These are phyloP conservation scores for Nicotiana noctiflora DNA, from an alignment of 257 asterid species.

Conservation along the genomic window DNA sequence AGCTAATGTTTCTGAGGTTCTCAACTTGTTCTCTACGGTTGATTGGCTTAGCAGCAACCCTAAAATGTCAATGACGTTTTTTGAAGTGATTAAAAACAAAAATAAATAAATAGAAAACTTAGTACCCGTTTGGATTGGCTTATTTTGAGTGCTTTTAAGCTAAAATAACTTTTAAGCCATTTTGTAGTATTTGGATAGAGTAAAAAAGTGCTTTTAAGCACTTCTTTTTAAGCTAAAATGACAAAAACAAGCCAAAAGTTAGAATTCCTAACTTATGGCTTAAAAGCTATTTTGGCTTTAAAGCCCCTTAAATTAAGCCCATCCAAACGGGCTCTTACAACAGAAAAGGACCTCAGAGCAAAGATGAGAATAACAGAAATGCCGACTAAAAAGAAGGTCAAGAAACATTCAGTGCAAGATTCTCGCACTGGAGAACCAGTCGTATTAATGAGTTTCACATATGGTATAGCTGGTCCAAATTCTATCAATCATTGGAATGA, in stretches of 20 bases:
- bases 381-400: conserved; percentile 8
- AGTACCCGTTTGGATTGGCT: no score
- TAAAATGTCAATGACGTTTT: conserved; percentile 16
- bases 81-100: neutral
- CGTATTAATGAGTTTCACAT: conserved; percentile 20
- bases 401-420: conserved; percentile 26
- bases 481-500: conserved; percentile 19
- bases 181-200: no score
- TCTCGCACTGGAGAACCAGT: conserved; percentile 19
- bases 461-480: conserved; percentile 22
- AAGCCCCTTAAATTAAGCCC: no score
- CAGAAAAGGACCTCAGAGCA: neutral
- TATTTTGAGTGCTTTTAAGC: no score
- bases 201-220: no score
- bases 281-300: no score
- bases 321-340: no score
- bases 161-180: no score
- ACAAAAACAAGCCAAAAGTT: no score
- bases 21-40: conserved; percentile 22
- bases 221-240: no score
- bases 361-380: neutral
- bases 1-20: conserved; percentile 18
- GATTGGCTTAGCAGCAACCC: conserved; percentile 25
- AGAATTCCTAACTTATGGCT: no score
- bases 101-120: conserved; percentile 7